A percentile compares a stretch with the other conserved stretches of the same genome.
These are phyloP conservation scores for Solanum rostratum DNA, from an alignment of 257 asterid species.

Conservation along the genomic window DNA sequence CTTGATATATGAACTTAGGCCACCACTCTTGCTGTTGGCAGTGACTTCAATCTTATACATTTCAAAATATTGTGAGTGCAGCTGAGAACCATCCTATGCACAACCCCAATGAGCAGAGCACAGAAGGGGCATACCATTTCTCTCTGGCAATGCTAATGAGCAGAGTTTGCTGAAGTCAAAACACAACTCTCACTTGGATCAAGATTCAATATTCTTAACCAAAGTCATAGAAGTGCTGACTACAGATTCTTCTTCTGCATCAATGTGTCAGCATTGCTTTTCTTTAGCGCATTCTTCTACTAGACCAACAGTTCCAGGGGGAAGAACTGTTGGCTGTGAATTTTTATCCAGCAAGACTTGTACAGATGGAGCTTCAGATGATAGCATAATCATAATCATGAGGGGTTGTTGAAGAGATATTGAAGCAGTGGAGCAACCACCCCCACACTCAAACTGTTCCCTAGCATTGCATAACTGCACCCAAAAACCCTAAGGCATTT, in stretches of 20 bases:
- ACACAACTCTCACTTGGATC: not conserved
- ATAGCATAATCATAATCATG: not conserved
- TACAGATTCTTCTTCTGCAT: not conserved
- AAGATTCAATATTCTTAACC: not conserved
- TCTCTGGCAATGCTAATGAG: not conserved
- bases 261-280: not conserved
- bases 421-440: constrained; percentile 60
- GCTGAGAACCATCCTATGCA: not conserved
- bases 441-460: constrained; percentile 80
- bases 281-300: not conserved
- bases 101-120: not conserved
- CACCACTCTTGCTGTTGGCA: not conserved
- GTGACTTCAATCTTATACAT: not conserved
- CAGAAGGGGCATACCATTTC: not conserved
- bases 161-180: not conserved
- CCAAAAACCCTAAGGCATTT: not conserved
- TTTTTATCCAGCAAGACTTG: not conserved
- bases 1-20: not conserved
- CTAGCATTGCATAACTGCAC: constrained; percentile 84
- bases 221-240: not conserved
- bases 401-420: constrained; percentile 37
- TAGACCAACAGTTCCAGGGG: not conserved
- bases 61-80: not conserved
- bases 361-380: not conserved
- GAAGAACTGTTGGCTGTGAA: not conserved